These are phyloP conservation scores for Leccinum angustisporum DNA, from an alignment of 1,284 basidiomycete species.

Conservation along the genomic window DNA sequence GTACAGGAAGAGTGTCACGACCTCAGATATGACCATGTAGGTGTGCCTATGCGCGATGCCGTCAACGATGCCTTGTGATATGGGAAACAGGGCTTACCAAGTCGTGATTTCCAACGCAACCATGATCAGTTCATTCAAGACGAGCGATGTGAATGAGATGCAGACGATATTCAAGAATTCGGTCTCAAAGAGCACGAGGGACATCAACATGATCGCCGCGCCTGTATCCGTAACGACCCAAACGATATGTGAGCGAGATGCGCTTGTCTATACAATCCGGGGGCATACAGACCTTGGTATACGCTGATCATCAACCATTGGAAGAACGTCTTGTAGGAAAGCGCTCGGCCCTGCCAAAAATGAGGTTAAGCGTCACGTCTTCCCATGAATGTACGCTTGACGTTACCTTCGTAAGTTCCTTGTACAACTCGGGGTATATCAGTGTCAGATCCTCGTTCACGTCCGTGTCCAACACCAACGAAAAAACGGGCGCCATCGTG, in stretches of 20 bases:
- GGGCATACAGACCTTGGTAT: conserved; percentile 77
- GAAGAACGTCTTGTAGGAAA: conserved; percentile 98
- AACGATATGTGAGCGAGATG: neutral
- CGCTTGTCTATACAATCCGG: neutral
- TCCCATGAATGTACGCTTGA: neutral
- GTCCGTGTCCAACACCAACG: conserved; percentile 92
- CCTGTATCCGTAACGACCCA: conserved; percentile 44
- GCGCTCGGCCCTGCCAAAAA: conserved; percentile 75
- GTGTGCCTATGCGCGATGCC: conserved; percentile 63
- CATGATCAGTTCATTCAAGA: conserved; percentile 99
- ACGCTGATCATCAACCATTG: conserved; percentile 71
- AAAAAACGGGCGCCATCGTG: conserved; percentile 99
- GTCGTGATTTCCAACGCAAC: conserved; percentile 97
- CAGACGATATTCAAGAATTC: conserved; percentile 98
- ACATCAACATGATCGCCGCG: conserved; percentile 98
- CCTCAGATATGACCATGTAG: conserved; percentile 94
- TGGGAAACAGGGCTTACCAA: conserved; percentile 58
- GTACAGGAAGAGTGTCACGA: conserved; percentile 89
- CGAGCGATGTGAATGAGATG: conserved; percentile 95
- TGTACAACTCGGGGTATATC: conserved; percentile 97
- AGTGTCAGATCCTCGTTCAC: conserved; percentile 95
- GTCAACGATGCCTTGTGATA: neutral
- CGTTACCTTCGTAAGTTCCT: conserved; percentile 88
- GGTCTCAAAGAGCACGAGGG: conserved; percentile 92
- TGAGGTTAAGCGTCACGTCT: conserved; percentile 6